Evolutionary conservation across 331 rosid genomes (phyloP).

Genomic region (Erythrophleum ivorense): DNA sequence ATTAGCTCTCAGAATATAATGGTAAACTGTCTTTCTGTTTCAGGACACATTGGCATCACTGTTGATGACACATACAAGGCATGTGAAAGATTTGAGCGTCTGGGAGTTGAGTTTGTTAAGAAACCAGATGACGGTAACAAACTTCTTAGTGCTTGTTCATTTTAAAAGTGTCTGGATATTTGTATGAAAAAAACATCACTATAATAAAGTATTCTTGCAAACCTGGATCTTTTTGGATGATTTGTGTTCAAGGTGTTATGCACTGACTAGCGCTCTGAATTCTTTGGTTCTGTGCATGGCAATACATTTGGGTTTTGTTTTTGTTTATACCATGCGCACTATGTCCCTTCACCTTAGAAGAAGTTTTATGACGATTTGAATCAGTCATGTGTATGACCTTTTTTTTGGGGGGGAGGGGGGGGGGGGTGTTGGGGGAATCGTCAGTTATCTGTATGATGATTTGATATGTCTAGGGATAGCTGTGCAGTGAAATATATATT

Average conservation of each 20-base stretch:
- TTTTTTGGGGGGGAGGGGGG: too few relatives aligned
- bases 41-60: constrained; percentile 94
- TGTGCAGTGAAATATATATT: constrained; percentile 16
- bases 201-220: neutral
- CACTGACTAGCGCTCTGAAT: neutral
- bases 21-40: constrained; percentile 7
- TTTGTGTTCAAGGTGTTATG: constrained; percentile 21
- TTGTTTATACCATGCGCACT: neutral
- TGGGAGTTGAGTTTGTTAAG: constrained; percentile 90
- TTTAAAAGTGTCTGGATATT: neutral
- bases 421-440: too few relatives aligned
- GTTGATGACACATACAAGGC: constrained; percentile 94
- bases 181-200: neutral
- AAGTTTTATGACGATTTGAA: neutral
- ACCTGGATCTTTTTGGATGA: constrained; percentile 4
- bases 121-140: constrained; percentile 84
- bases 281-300: constrained; percentile 1
- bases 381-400: too few relatives aligned
- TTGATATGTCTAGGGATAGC: constrained; percentile 14
- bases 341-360: neutral
- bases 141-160: constrained; percentile 15
- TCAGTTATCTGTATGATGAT: neutral
- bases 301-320: constrained; percentile 2
- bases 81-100: constrained; percentile 86
- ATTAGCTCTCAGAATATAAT: constrained; percentile 10